Base-by-base conservation (phyloP, 2,329 filamentous ascomycete genomes). In the Aspergillus pseudotamarii region DNA sequence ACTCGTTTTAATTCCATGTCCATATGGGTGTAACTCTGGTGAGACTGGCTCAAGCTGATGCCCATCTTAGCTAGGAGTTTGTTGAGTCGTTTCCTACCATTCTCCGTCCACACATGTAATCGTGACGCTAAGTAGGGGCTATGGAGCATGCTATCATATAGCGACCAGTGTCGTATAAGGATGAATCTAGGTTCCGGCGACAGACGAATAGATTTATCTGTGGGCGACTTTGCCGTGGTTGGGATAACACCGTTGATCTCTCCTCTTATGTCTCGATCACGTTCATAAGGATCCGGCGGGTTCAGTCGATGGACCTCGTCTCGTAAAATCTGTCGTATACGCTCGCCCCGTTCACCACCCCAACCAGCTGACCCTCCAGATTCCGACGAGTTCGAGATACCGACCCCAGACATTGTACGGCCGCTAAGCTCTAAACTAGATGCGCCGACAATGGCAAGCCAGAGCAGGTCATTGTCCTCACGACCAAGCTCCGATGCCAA, bases 1-100 rank as follows among this genome's bases (percentile, higher is more conserved):
- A 92, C 92, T 6, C 92, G 89, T 79, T 98, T 99, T 38, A 99
- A 82, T 78, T 96, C 90, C 89, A 97, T 96, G 78, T 98, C 94
- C 94, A 99, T 98, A 77, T 99, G 95, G 0, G 93, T 93, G 75
- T 98, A 99, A 75, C 89, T 94, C 78, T 98, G 95, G 72, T 93
- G 94, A 80, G 94, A 97, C 79, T 99, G 94, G 6, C 90, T 91
- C 43, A 98, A 83, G 73, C 92, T 96, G 60, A 99, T 92, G 36
- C 95, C 95, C 94, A 99, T 99, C 79, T 98, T 99, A 50, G 95
- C 95, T 3, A 99, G 85, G 0, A 99, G 85, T 75, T 98, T 98
- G 78, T 97, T 92, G 23, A 99, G 83, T 58, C 94, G 88, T 76
- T 96, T 96, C 59, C 92, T 86, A 3, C 95, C 95, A 57, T 86